phyloP scores from a whole-genome alignment of 139 green algal genomes.

The Micractinium sp. region DNA sequence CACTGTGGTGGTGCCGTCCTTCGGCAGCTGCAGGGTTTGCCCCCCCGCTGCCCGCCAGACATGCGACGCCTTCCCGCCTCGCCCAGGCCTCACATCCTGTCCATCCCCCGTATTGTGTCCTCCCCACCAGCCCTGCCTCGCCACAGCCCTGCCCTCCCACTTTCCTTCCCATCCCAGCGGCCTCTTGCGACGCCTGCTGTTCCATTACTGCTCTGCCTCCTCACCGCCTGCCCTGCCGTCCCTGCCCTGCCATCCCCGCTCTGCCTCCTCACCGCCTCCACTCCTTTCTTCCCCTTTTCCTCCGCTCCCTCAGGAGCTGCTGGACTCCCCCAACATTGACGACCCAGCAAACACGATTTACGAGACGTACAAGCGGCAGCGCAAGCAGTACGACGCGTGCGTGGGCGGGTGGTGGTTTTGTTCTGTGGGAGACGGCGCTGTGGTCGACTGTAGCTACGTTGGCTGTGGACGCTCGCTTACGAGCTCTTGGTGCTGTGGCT shows the following conservation, averaged over 20 bases:
- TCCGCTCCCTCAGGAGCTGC: conserved; percentile 42
- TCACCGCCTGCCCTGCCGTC: too few species aligned
- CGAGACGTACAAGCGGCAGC: not conserved
- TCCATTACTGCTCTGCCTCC: not conserved
- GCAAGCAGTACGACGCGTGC: not conserved
- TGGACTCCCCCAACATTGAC: conserved; percentile 47
- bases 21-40: not conserved
- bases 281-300: not conserved
- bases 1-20: not conserved
- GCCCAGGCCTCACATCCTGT: not conserved
- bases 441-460: not conserved
- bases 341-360: conserved; percentile 27
- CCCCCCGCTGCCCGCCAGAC: too few species aligned
- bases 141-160: not conserved
- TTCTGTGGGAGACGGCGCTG: not conserved
- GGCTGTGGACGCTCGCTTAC: not conserved
- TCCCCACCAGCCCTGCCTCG: not conserved
- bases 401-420: not conserved
- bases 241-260: not conserved
- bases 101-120: not conserved
- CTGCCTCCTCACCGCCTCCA: not conserved
- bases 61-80: too few species aligned
- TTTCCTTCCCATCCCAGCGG: not conserved
- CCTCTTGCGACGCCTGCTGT: too few species aligned
- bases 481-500: not conserved